These are phyloP conservation scores for Sonneratia alba DNA, from an alignment of 345 rosid genomes.

Conservation along the genomic window DNA sequence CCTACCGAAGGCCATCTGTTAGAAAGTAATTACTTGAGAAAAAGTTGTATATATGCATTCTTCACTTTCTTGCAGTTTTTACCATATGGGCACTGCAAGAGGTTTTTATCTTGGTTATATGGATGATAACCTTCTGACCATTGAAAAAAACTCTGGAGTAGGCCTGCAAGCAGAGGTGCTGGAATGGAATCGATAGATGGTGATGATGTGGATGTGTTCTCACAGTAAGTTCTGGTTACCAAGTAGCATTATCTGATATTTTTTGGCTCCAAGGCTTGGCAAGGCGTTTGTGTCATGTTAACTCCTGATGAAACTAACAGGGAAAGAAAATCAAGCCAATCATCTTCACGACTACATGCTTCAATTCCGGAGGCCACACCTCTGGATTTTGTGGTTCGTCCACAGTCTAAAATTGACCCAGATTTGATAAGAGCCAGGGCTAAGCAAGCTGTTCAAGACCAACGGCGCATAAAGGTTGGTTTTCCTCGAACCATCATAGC, in stretches of 20 bases:
- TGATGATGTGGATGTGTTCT: slow-evolving; percentile 63
- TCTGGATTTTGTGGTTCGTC: slow-evolving; percentile 83
- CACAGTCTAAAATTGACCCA: slow-evolving; percentile 91
- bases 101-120: too few relatives aligned
- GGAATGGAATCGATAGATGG: slow-evolving; percentile 83
- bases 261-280: background rate
- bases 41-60: background rate
- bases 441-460: slow-evolving; percentile 74
- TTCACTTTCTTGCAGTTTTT: background rate
- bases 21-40: slow-evolving; percentile 42
- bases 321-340: slow-evolving; percentile 58
- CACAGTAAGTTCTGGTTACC: slow-evolving; percentile 40
- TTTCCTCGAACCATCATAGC: background rate
- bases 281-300: background rate
- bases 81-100: background rate
- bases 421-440: slow-evolving; percentile 81
- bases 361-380: slow-evolving; percentile 96
- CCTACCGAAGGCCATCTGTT: slow-evolving; percentile 60
- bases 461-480: slow-evolving; percentile 82
- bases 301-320: slow-evolving; percentile 24
- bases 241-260: slow-evolving; percentile 2
- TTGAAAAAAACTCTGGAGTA: slow-evolving; percentile 12
- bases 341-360: slow-evolving; percentile 58
- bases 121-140: slow-evolving; percentile 3
- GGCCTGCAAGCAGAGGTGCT: slow-evolving; percentile 56